Conservation (phyloP, 2,329 filamentous ascomycete genomes). For the Diaporthe vexans region DNA sequence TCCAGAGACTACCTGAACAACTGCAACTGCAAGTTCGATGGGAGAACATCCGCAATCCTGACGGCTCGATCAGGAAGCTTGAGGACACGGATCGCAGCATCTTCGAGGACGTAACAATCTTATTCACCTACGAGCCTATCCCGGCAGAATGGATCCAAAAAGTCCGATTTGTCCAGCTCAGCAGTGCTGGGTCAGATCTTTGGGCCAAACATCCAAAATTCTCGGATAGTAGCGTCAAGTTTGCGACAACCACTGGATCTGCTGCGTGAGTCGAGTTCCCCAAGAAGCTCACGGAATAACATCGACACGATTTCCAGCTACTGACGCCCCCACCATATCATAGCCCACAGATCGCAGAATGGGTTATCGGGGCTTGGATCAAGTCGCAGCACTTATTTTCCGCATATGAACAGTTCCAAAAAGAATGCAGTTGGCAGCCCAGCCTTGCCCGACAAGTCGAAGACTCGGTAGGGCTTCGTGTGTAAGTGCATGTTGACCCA, state of each 20-base stretch:
- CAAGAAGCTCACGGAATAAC: background rate
- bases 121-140: conserved; percentile 51
- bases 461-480: conserved; percentile 36
- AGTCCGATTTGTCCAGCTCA: conserved; percentile 56
- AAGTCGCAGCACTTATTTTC: conserved; percentile 51
- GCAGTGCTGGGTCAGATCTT: conserved; percentile 55
- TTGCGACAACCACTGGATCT: conserved; percentile 54
- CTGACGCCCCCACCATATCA: background rate
- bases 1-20: conserved; percentile 19
- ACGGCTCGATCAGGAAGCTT: conserved; percentile 42
- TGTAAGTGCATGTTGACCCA: conserved; percentile 16
- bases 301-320: background rate
- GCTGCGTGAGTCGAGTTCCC: conserved; percentile 51
- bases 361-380: conserved; percentile 56
- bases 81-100: conserved; percentile 48
- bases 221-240: conserved; percentile 49
- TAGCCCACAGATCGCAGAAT: conserved; percentile 57
- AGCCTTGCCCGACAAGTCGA: conserved; percentile 43
- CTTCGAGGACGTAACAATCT: conserved; percentile 54
- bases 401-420: conserved; percentile 49
- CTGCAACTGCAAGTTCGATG: conserved; percentile 52
- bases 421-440: conserved; percentile 48
- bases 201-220: conserved; percentile 52
- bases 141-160: conserved; percentile 48
- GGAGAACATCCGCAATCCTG: conserved; percentile 43